These are phyloP conservation scores for Datisca glomerata DNA, from an alignment of 306 rosid genomes.

Conservation along the genomic window DNA sequence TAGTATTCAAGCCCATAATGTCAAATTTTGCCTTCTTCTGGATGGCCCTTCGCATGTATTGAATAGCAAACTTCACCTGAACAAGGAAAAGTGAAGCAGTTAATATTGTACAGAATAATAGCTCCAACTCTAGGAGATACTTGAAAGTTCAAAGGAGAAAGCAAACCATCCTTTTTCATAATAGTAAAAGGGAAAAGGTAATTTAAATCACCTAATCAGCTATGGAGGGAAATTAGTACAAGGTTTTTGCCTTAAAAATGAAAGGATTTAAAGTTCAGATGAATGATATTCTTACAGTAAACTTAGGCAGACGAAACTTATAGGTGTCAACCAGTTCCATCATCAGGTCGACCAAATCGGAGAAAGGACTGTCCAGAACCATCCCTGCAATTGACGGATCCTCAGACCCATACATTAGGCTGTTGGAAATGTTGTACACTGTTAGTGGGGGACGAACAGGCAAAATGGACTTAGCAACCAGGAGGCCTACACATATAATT, in stretches of 20 bases:
- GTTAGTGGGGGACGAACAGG: constrained; percentile 23
- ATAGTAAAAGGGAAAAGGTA: too few species aligned
- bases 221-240: too few species aligned
- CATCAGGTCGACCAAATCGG: constrained; percentile 94
- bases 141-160: too few species aligned
- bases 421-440: constrained; percentile 26
- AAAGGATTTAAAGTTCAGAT: too few species aligned
- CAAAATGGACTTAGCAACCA: not conserved
- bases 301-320: constrained; percentile 75
- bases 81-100: constrained; percentile 4
- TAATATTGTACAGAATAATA: constrained; percentile 1
- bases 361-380: constrained; percentile 95
- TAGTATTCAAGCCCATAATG: constrained; percentile 66
- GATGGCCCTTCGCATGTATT: constrained; percentile 75
- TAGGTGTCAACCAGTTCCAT: constrained; percentile 91
- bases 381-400: constrained; percentile 98
- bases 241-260: too few species aligned
- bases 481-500: too few species aligned
- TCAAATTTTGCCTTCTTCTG: constrained; percentile 97
- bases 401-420: constrained; percentile 95
- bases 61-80: constrained; percentile 91
- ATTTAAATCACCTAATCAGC: too few species aligned
- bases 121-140: too few species aligned
- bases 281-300: constrained; percentile 57
- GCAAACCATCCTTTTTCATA: too few species aligned